Conservation (phyloP, 495 filamentous ascomycete species). For the Daldinia decipiens region DNA sequence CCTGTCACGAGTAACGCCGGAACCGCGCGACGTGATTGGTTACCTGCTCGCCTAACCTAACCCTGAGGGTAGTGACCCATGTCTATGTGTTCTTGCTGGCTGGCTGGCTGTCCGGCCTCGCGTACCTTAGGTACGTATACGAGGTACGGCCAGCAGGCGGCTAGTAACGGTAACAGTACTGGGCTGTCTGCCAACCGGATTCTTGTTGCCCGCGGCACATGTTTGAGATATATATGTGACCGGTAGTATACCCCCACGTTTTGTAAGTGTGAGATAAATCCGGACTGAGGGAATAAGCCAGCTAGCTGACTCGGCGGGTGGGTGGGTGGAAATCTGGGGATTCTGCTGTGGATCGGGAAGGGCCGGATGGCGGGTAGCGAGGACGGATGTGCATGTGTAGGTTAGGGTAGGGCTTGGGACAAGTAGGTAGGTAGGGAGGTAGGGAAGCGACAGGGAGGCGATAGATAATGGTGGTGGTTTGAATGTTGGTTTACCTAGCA, state of each 20-base stretch:
- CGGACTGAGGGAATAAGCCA: not conserved
- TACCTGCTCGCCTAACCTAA: not conserved
- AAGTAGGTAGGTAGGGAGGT: slow-evolving; percentile 8
- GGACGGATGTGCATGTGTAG: not conserved
- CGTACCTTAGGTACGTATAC: not conserved
- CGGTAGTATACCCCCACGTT: slow-evolving; percentile 1
- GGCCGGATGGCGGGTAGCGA: slow-evolving; percentile 2
- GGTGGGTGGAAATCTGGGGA: slow-evolving; percentile 1
- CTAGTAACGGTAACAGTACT: slow-evolving; percentile 39
- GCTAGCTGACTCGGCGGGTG: not conserved
- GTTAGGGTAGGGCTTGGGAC: not conserved
- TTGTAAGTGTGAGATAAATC: too few relatives aligned
- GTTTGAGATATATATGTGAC: not conserved
- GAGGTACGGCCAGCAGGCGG: slow-evolving; percentile 13
- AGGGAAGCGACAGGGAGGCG: not conserved
- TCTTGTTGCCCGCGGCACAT: not conserved
- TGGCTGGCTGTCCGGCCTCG: not conserved
- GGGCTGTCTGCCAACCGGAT: slow-evolving; percentile 9
- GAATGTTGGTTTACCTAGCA: not conserved
- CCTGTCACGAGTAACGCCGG: not conserved
- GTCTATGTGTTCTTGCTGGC: not conserved
- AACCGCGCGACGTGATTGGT: not conserved
- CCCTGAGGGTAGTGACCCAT: slow-evolving; percentile 2
- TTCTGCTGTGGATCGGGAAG: not conserved
- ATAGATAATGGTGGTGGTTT: not conserved